Evolutionary conservation across 2,329 filamentous ascomycete genomes (phyloP), one percentile per base, ranked within the genome.

Genomic region (Eurotiales sp.): DNA sequence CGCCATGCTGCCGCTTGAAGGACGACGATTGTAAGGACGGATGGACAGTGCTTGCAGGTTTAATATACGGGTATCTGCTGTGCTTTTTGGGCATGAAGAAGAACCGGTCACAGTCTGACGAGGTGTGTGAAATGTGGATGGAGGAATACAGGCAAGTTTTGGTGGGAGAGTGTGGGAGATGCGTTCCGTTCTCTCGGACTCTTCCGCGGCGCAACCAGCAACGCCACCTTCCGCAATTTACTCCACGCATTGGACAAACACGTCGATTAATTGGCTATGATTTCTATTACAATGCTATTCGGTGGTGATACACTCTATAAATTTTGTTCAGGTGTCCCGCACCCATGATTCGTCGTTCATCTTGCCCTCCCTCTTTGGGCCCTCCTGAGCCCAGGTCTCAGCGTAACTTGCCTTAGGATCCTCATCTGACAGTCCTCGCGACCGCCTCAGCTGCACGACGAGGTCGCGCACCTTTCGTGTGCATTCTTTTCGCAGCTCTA

Each of bases 401-500:
- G 87, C 89, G 23, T 91, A 71, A 8, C 84, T 86, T 43, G 84
- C 80, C 58, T 87, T 85, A 0, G 87, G 84, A 59, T 95, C 88
- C 59, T 95, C 86, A 54, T 95, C 90, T 1, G 87, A 81, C 55
- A 87, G 82, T 1, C 90, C 91, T 52, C 87, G 73, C 40, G 78
- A 78, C 57, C 82, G 77, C 55, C 92, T 80, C 19, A 97, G 78
- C 61, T 89, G 88, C 46, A 92, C 71, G 2, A 99, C 86, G 65
- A 95, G 87, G 50, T 87, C 79, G 44, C 93, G 79, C 29, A 97
- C 82, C 53, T 85, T 80, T 66, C 79, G 78, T 2, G 92, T 90
- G 44, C 92, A 89, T 68, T 96, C 89, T 49, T 87, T 83, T 53
- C 93, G 78, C 56, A 95, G 73, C 58, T 84, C 79, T 48, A 87